A percentile compares a stretch with the other conserved stretches of the same genome.
Evolutionary conservation across 495 filamentous ascomycete species (phyloP).

Genomic region (Lasiosphaeris hirsuta): DNA sequence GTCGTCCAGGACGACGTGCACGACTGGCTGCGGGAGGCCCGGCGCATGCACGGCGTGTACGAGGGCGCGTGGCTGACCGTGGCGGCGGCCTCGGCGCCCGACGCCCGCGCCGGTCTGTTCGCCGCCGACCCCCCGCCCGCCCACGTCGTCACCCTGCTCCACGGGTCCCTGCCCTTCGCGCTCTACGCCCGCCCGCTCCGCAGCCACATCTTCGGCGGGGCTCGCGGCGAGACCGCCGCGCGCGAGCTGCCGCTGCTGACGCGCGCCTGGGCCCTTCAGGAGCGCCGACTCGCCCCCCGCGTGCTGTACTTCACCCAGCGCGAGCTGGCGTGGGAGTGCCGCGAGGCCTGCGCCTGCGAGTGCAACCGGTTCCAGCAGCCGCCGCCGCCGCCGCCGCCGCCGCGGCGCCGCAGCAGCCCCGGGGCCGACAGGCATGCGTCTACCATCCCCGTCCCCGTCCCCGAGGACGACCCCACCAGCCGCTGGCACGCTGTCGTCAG

Average conservation of each 20-base stretch:
- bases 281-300: slow-evolving; percentile 1
- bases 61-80: not conserved
- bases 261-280: slow-evolving; percentile 6
- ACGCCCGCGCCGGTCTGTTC: slow-evolving; percentile 1
- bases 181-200: not conserved
- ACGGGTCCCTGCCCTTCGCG: not conserved
- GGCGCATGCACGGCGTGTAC: slow-evolving; percentile 25
- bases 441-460: too few relatives aligned
- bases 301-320: not conserved
- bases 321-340: slow-evolving; percentile 2
- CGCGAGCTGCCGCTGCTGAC: not conserved
- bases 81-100: not conserved
- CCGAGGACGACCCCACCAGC: too few relatives aligned
- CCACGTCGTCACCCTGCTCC: not conserved
- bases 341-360: not conserved
- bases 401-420: too few relatives aligned
- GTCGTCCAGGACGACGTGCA: slow-evolving; percentile 25
- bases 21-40: slow-evolving; percentile 18
- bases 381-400: too few relatives aligned
- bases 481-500: too few relatives aligned
- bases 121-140: not conserved
- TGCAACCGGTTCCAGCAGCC: too few relatives aligned
- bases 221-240: not conserved
- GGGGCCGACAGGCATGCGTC: too few relatives aligned
- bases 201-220: not conserved